Conservation (phyloP, 1,139 yeast genomes). For the Saccharomyces hybrid region DNA sequence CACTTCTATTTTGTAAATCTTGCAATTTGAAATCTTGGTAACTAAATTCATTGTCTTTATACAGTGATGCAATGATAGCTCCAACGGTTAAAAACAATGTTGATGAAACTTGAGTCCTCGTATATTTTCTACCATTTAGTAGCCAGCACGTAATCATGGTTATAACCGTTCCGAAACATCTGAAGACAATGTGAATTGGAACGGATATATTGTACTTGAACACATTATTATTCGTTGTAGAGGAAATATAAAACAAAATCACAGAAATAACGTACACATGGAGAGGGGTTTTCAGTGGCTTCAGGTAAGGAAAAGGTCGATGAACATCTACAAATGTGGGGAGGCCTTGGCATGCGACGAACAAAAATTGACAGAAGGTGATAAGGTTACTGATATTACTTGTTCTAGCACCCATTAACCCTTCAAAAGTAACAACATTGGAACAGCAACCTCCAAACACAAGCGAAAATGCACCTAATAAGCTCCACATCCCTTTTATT, state of each 20-base stretch:
- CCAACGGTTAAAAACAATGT: conserved; percentile 51
- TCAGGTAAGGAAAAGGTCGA: conserved; percentile 25
- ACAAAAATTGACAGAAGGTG: conserved; percentile 54
- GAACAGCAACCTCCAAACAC: conserved; percentile 72
- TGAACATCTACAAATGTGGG: conserved; percentile 33
- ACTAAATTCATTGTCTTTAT: conserved; percentile 23
- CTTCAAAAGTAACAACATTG: conserved; percentile 58
- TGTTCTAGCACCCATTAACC: conserved; percentile 34
- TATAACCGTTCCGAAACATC: conserved; percentile 58
- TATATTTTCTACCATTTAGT: conserved; percentile 41
- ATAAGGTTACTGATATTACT: conserved; percentile 44
- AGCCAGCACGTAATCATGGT: conserved; percentile 53
- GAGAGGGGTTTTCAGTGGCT: conserved; percentile 41
- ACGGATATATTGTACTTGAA: conserved; percentile 53
- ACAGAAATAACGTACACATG: conserved; percentile 44
- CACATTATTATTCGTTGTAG: conserved; percentile 52
- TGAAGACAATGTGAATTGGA: conserved; percentile 59
- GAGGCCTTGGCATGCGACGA: conserved; percentile 44
- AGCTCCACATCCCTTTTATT: not conserved
- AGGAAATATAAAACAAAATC: conserved; percentile 43
- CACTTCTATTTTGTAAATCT: not conserved
- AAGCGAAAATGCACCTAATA: conserved; percentile 26
- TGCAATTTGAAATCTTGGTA: conserved; percentile 1
- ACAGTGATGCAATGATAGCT: conserved; percentile 42
- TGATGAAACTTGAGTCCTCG: conserved; percentile 41